Conservation (phyloP, 2,329 filamentous ascomycete genomes). For the Stachybotrys chlorohalonatus region DNA sequence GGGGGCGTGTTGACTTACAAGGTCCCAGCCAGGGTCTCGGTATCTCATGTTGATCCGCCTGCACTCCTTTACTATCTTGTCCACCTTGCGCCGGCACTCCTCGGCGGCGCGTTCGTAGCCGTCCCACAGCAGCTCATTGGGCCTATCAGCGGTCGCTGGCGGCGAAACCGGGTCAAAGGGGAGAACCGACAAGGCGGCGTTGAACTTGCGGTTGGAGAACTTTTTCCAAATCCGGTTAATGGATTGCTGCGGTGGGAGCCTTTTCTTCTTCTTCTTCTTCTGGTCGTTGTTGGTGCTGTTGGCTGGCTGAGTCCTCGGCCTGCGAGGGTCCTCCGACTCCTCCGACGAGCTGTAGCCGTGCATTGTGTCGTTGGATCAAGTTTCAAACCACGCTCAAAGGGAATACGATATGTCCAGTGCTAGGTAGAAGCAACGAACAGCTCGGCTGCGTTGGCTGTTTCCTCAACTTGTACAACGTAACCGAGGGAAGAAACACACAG, state of each 20-base stretch:
- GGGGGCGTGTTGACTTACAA: slow-evolving; percentile 31
- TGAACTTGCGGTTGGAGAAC: slow-evolving; percentile 50
- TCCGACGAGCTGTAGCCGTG: slow-evolving; percentile 41
- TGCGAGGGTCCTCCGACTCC: slow-evolving; percentile 37
- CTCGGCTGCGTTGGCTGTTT: too few species aligned
- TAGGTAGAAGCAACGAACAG: too few species aligned
- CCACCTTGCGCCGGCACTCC: slow-evolving; percentile 53
- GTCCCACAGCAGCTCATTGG: slow-evolving; percentile 50
- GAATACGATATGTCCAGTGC: neutral
- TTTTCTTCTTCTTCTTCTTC: slow-evolving; percentile 45
- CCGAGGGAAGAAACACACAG: too few species aligned
- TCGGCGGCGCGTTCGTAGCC: slow-evolving; percentile 56
- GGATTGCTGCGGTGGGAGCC: slow-evolving; percentile 52
- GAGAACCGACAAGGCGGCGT: slow-evolving; percentile 55
- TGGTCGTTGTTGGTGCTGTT: slow-evolving; percentile 24
- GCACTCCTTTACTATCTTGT: slow-evolving; percentile 57
- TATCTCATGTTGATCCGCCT: slow-evolving; percentile 72
- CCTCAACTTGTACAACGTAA: too few species aligned
- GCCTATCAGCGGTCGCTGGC: slow-evolving; percentile 38
- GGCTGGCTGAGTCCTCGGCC: slow-evolving; percentile 23
- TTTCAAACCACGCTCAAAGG: neutral
- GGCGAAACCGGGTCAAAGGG: slow-evolving; percentile 52
- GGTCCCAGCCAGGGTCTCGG: slow-evolving; percentile 53
- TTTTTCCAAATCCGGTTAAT: slow-evolving; percentile 60
- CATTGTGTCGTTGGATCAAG: slow-evolving; percentile 14